phyloP scores from a whole-genome alignment of 352 stramenopile genomes.

The Globisporangium alternatum region DNA sequence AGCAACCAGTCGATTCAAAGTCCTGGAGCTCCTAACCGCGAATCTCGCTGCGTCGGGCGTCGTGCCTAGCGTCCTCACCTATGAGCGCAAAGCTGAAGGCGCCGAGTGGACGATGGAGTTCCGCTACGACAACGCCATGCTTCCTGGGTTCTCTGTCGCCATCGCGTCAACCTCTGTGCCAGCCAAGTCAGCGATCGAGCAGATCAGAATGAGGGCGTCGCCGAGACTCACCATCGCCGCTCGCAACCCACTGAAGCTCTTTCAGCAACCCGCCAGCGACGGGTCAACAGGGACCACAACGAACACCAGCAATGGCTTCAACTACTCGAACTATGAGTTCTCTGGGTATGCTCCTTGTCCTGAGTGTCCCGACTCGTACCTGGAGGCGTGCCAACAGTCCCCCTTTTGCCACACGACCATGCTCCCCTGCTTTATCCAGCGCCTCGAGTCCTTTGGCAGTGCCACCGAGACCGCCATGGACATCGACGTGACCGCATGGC shows the following conservation, averaged over 20 bases:
- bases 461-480: not conserved
- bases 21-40: not conserved
- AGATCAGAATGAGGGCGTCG: constrained; percentile 10
- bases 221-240: not conserved
- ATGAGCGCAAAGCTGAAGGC: constrained; percentile 14
- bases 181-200: constrained; percentile 6
- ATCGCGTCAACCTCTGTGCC: constrained; percentile 6
- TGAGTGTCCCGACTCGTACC: not conserved
- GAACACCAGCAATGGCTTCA: not conserved
- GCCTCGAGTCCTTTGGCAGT: not conserved
- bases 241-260: constrained; percentile 8
- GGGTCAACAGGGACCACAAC: not conserved
- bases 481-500: constrained; percentile 6
- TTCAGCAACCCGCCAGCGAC: not conserved
- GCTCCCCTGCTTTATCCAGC: constrained; percentile 16
- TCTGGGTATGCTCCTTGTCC: not conserved
- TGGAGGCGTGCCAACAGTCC: constrained; percentile 4
- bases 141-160: constrained; percentile 14
- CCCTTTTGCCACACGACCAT: constrained; percentile 9
- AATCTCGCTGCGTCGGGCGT: not conserved
- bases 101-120: constrained; percentile 16
- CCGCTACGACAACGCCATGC: constrained; percentile 16
- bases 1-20: not conserved
- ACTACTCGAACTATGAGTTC: not conserved
- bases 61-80: not conserved